These are phyloP conservation scores for Gaultheria prostrata DNA, from an alignment of 148 eudicot species.

Conservation along the genomic window DNA sequence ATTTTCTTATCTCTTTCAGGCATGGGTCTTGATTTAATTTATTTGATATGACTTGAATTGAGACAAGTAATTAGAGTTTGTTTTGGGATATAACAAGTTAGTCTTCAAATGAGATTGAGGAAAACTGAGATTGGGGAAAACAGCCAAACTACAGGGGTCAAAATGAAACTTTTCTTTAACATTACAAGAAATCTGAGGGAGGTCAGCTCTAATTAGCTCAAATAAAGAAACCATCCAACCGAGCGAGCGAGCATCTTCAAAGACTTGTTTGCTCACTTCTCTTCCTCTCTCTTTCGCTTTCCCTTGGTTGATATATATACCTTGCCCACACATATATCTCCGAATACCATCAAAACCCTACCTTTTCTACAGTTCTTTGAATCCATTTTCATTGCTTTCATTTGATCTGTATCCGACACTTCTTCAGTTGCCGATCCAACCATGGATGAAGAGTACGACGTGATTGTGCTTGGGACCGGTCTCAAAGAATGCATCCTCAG, in stretches of 20 bases:
- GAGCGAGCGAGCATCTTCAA: not conserved
- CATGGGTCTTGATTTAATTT: too few relatives aligned
- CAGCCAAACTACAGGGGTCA: not conserved
- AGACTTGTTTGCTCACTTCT: not conserved
- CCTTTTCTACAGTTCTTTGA: not conserved
- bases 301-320: not conserved
- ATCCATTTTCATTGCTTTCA: not conserved
- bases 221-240: not conserved
- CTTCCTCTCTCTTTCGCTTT: not conserved
- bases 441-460: constrained; percentile 19
- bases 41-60: too few relatives aligned
- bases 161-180: not conserved
- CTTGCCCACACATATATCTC: not conserved
- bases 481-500: constrained; percentile 18
- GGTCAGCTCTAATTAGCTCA: not conserved
- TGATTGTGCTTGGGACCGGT: constrained; percentile 15
- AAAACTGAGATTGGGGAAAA: too few relatives aligned
- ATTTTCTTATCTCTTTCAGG: too few relatives aligned
- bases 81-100: too few relatives aligned
- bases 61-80: too few relatives aligned
- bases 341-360: constrained; percentile 4
- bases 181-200: not conserved
- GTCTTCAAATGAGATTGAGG: too few relatives aligned
- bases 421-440: constrained; percentile 4
- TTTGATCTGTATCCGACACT: not conserved